Conservation (phyloP, 495 filamentous ascomycete genomes). For the Neurospora sp. region DNA sequence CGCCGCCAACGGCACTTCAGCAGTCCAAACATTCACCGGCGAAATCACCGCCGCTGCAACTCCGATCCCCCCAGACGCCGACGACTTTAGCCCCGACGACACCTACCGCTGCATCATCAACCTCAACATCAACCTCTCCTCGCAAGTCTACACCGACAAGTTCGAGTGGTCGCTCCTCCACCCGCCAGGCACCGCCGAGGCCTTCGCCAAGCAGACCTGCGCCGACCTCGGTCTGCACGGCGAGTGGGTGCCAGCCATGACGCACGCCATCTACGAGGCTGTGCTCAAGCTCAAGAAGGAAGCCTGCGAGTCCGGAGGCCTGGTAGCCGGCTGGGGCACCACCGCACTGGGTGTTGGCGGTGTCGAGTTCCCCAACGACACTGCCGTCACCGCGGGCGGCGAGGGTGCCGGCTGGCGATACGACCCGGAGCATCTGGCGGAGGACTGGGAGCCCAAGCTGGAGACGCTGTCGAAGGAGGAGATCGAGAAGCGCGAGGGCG, state of each 20-base stretch:
- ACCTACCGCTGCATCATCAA: slow-evolving; percentile 85
- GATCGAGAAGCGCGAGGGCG: slow-evolving; percentile 94
- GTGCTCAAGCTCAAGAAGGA: slow-evolving; percentile 91
- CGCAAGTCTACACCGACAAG: slow-evolving; percentile 88
- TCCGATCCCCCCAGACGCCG: slow-evolving; percentile 12
- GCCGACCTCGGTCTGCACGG: slow-evolving; percentile 80
- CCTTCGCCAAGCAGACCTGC: slow-evolving; percentile 85
- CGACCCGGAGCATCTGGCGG: slow-evolving; percentile 77
- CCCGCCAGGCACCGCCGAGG: slow-evolving; percentile 81
- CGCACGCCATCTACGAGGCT: slow-evolving; percentile 95
- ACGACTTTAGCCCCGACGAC: slow-evolving; percentile 64
- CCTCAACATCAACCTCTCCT: slow-evolving; percentile 85
- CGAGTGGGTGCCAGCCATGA: slow-evolving; percentile 90
- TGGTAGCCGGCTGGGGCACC: slow-evolving; percentile 55
- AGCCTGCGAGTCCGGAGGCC: slow-evolving; percentile 77
- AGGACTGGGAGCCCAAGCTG: slow-evolving; percentile 91
- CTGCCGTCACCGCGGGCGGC: slow-evolving; percentile 49
- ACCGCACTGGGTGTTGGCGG: slow-evolving; percentile 26
- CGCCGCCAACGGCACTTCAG: slow-evolving; percentile 5
- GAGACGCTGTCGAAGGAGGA: slow-evolving; percentile 88
- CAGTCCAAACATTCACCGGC: slow-evolving; percentile 14
- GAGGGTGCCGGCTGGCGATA: slow-evolving; percentile 86
- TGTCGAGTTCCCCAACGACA: slow-evolving; percentile 76
- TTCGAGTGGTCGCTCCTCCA: slow-evolving; percentile 98
- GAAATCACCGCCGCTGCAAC: slow-evolving; percentile 21